phyloP scores from a whole-genome alignment of 1,284 basidiomycete genomes.

The Jaminaea rosea region DNA sequence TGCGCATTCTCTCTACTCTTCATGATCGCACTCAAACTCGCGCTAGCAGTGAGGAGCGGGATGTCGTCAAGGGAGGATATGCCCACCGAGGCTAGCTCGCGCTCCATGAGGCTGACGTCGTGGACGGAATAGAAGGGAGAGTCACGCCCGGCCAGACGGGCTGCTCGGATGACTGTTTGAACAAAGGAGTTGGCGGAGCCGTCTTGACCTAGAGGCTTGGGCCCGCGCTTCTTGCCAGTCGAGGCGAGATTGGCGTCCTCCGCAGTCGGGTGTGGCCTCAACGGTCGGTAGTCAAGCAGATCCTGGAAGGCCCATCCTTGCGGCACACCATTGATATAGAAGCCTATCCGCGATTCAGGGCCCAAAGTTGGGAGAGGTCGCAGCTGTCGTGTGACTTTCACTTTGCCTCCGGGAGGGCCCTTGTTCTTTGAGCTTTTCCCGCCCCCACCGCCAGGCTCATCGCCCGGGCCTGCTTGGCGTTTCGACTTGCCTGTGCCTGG shows the following conservation, averaged over 20 bases:
- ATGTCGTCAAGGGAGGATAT: slow-evolving; percentile 4
- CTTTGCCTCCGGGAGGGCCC: neutral
- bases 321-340: slow-evolving; percentile 83
- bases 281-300: slow-evolving; percentile 79
- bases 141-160: neutral
- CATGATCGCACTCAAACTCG: slow-evolving; percentile 17
- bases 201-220: neutral
- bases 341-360: slow-evolving; percentile 56
- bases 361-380: slow-evolving; percentile 63
- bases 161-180: neutral
- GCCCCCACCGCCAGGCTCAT: slow-evolving; percentile 7
- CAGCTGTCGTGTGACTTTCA: slow-evolving; percentile 48
- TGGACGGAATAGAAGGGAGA: neutral
- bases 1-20: slow-evolving; percentile 59
- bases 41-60: slow-evolving; percentile 20
- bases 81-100: too few species aligned
- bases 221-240: neutral
- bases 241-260: neutral
- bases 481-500: too few species aligned
- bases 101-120: neutral
- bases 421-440: slow-evolving; percentile 13
- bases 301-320: slow-evolving; percentile 80
- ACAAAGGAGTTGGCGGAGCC: neutral
- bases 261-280: slow-evolving; percentile 43
- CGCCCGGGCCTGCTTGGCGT: too few species aligned